A percentile compares a stretch with the other conserved stretches of the same genome.
These are phyloP conservation scores for Solanum dulcamara DNA, from an alignment of 257 asterid genomes.

Conservation along the genomic window DNA sequence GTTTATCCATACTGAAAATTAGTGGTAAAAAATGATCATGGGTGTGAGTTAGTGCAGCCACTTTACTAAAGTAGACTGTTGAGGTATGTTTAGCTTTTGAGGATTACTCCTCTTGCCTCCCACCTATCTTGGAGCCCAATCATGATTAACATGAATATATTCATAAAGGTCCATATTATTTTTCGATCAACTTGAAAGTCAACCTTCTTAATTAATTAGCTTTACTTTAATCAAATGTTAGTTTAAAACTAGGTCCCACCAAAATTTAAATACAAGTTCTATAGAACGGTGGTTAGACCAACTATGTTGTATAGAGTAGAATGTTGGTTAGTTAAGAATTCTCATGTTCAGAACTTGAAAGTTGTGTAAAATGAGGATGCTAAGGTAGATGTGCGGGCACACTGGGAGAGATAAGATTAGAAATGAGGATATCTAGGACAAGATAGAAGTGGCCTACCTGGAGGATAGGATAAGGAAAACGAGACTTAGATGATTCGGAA, in stretches of 20 bases:
- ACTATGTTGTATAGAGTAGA: neutral
- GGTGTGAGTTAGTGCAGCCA: neutral
- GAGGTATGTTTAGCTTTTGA: neutral
- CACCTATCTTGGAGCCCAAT: neutral
- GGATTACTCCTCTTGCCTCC: neutral
- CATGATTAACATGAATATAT: neutral
- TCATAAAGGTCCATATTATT: neutral
- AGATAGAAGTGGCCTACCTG: neutral
- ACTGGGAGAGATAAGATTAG: neutral
- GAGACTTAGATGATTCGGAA: neutral
- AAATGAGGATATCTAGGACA: fast-evolving
- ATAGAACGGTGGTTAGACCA: neutral
- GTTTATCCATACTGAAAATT: neutral
- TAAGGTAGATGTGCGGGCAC: neutral
- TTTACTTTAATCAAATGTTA: neutral
- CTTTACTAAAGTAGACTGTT: neutral
- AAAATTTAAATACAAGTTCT: neutral
- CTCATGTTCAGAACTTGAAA: neutral
- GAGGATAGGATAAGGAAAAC: neutral
- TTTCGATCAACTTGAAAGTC: neutral
- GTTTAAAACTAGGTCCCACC: neutral
- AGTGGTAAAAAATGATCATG: neutral
- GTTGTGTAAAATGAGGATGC: neutral
- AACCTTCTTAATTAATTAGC: neutral
- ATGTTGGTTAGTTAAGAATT: neutral